Conservation (phyloP, 78 protist species). For the Neovahlkampfia damariscottae region DNA sequence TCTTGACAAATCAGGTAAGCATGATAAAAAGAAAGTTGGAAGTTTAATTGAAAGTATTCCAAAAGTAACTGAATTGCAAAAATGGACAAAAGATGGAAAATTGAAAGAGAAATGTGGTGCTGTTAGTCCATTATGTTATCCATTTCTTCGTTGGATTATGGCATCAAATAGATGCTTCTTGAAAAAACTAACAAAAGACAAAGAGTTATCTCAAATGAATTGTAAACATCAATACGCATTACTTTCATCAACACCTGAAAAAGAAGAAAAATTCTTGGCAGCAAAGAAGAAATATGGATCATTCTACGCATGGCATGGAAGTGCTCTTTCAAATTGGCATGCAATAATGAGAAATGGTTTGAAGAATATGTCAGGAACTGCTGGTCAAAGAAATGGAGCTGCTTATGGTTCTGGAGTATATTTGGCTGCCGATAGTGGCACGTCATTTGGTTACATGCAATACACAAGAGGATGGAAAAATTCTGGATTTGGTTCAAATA, state of each 20-base stretch:
- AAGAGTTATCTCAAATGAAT: not conserved
- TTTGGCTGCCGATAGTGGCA: slow-evolving; percentile 9
- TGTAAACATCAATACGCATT: slow-evolving; percentile 7
- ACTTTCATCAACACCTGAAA: not conserved
- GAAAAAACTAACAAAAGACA: not conserved
- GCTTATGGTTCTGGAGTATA: slow-evolving; percentile 35
- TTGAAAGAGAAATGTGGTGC: not conserved
- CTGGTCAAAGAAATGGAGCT: slow-evolving; percentile 23
- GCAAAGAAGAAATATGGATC: slow-evolving; percentile 5
- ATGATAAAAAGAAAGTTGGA: too few species aligned
- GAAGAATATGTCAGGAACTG: slow-evolving; percentile 28
- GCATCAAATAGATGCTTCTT: not conserved
- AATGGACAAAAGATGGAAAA: not conserved
- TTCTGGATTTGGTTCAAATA: not conserved
- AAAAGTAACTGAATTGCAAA: too few species aligned
- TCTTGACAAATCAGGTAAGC: too few species aligned
- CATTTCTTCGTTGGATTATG: not conserved
- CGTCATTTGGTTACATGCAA: slow-evolving; percentile 8
- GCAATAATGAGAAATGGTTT: slow-evolving; percentile 7
- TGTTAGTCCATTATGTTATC: not conserved
- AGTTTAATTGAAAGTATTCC: too few species aligned
- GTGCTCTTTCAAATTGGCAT: slow-evolving; percentile 1
- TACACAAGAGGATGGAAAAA: not conserved
- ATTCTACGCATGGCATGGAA: slow-evolving; percentile 13
- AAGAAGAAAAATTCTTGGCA: not conserved